Conservation (phyloP, 106 monocot species). For the Narthecium ossifragum region DNA sequence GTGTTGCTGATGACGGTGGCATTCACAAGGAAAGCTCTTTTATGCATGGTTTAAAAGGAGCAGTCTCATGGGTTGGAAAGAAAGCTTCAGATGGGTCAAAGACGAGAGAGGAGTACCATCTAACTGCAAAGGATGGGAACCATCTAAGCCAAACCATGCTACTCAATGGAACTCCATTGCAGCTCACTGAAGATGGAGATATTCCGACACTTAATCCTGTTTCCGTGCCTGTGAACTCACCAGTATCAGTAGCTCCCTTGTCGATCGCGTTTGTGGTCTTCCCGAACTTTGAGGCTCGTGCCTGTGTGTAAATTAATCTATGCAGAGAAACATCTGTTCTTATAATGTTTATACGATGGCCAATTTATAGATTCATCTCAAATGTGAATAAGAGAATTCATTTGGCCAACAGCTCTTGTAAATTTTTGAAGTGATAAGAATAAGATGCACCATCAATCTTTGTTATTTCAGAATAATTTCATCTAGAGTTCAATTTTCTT, state of each 20-base stretch:
- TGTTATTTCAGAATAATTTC: neutral
- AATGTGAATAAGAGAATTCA: too few relatives aligned
- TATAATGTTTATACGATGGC: too few relatives aligned
- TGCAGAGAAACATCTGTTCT: too few relatives aligned
- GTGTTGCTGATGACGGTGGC: slow-evolving; percentile 17
- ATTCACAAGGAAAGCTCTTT: slow-evolving; percentile 19
- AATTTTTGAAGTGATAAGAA: neutral
- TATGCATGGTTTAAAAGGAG: slow-evolving; percentile 40
- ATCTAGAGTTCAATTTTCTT: neutral
- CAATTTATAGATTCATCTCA: too few relatives aligned
- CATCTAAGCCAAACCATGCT: slow-evolving; percentile 38
- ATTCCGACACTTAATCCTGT: slow-evolving; percentile 47
- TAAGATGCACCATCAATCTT: neutral
- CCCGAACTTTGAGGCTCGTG: slow-evolving; percentile 57
- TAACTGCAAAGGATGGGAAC: slow-evolving; percentile 41
- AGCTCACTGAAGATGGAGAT: slow-evolving; percentile 44
- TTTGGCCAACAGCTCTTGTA: neutral
- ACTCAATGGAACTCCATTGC: slow-evolving; percentile 49
- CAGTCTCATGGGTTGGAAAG: slow-evolving; percentile 61
- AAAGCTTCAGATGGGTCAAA: slow-evolving; percentile 27
- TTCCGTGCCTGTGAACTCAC: slow-evolving; percentile 19
- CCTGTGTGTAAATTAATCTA: slow-evolving; percentile 29
- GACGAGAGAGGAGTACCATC: slow-evolving; percentile 68
- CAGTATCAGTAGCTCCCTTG: slow-evolving; percentile 33
- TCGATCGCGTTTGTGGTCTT: slow-evolving; percentile 63